Conservation (phyloP, 306 rosid genomes). For the Begonia masoniana region DNA sequence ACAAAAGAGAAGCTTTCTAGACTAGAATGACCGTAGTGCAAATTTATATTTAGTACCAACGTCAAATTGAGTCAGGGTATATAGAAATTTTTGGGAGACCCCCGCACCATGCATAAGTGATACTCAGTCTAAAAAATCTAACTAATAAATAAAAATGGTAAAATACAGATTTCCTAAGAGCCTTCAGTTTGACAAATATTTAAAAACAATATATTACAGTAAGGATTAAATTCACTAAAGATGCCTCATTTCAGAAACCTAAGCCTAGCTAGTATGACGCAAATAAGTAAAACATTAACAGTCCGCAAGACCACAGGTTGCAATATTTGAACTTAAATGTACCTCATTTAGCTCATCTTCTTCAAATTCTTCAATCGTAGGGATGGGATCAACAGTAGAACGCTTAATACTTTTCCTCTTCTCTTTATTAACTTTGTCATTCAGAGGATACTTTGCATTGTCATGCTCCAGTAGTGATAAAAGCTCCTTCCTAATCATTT, state of each 20-base stretch:
- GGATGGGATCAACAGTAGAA: conserved; percentile 26
- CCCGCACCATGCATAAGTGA: no score
- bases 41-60: no score
- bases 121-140: no score
- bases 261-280: not conserved
- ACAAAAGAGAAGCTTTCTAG: conserved; percentile 38
- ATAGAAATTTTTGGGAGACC: no score
- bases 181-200: no score
- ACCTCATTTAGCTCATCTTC: conserved; percentile 68
- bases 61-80: no score
- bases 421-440: conserved; percentile 53
- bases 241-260: no score
- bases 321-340: conserved; percentile 12
- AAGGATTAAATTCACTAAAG: no score
- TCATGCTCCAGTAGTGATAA: conserved; percentile 70
- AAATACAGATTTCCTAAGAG: no score
- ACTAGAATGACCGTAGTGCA: no score
- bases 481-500: conserved; percentile 66
- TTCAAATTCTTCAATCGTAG: conserved; percentile 67
- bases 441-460: conserved; percentile 72
- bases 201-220: no score
- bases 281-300: not conserved
- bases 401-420: conserved; percentile 59
- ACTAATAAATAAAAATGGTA: no score
- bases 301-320: not conserved